Conservation (phyloP, 2,329 filamentous ascomycete species). For the Phoma herbarum region DNA sequence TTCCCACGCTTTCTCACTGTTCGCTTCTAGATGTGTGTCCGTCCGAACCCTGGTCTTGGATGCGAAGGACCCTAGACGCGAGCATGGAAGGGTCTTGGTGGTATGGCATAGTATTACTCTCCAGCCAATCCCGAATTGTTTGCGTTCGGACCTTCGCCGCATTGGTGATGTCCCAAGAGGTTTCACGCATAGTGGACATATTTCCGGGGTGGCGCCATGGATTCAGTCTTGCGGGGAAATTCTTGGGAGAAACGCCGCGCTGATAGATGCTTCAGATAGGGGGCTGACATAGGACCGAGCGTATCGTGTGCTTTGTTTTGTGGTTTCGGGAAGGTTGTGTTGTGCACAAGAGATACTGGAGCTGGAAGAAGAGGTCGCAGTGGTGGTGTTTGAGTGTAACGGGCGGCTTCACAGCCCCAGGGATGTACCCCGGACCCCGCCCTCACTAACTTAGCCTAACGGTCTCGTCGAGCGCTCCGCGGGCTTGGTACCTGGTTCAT, state of each 20-base stretch:
- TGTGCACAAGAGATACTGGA: no score
- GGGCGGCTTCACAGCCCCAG: background rate
- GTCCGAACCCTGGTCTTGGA: background rate
- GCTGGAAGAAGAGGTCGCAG: background rate
- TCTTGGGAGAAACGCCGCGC: background rate
- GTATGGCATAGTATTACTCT: background rate
- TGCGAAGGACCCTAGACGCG: no score
- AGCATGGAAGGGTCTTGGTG: conserved; percentile 1
- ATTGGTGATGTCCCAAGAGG: background rate
- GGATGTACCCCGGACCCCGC: conserved; percentile 7
- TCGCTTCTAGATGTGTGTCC: background rate
- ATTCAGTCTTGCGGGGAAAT: background rate
- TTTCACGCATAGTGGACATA: conserved; percentile 9
- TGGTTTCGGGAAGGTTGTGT: no score
- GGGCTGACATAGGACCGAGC: no score
- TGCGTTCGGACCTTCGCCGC: no score
- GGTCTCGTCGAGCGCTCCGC: background rate
- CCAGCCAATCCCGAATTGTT: no score
- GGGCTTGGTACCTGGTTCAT: background rate
- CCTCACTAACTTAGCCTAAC: conserved; percentile 2
- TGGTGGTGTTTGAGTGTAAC: background rate
- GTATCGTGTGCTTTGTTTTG: no score
- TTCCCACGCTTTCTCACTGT: background rate
- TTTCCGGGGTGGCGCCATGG: conserved; percentile 13
- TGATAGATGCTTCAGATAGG: background rate